Evolutionary conservation across 2,329 filamentous ascomycete genomes (phyloP), one percentile per base, ranked within the genome.

Genomic region (Cryphonectria radicalis): DNA sequence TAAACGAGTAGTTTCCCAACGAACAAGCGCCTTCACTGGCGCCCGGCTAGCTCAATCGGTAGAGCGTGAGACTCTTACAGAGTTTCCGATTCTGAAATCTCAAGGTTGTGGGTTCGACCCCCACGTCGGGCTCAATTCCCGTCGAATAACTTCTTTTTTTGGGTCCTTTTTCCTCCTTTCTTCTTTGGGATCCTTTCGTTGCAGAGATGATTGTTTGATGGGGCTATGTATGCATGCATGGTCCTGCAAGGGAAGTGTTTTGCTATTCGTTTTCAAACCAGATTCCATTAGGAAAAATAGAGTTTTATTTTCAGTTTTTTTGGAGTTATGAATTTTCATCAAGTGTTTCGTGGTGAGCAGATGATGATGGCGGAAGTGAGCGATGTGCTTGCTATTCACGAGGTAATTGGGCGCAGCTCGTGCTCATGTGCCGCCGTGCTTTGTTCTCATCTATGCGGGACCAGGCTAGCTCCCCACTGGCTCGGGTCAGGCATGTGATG

Each of bases 31-130:
- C 57, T 43, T 43, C 42, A 60, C n/a, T 3, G 55, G 57, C 70
- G 84, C 85, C 85, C 82, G 85, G 86, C 84, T 90, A 89, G 87
- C 87, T 89, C 87, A 89, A 89, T 89, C 87, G 87, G 87, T 90
- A 91, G 89, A 91, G 88, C 89, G 89, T 90, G 86, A 90, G 89
- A 90, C 89, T 91, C 89, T 88, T 87, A 87, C 32, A 37, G 37
- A 11, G 37, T 59, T 42, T 59, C n/a, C 35, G 66, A 62, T 46
- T 67, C 55, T 46, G 53, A 46, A 67, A 67, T 67, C 66, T 67
- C 37, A 67, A 67, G 66, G 66, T 46, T 67, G 66, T 67, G 66
- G 66, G 64, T 66, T 66, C 64, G 64, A 66, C 64, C 64, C 64
- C 64, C 64, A 66, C 64, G 64, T 66, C 64, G 64, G 64, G 64